phyloP scores from a whole-genome alignment of 2,329 filamentous ascomycete genomes.

The Lecanoromycetidae sp. region DNA sequence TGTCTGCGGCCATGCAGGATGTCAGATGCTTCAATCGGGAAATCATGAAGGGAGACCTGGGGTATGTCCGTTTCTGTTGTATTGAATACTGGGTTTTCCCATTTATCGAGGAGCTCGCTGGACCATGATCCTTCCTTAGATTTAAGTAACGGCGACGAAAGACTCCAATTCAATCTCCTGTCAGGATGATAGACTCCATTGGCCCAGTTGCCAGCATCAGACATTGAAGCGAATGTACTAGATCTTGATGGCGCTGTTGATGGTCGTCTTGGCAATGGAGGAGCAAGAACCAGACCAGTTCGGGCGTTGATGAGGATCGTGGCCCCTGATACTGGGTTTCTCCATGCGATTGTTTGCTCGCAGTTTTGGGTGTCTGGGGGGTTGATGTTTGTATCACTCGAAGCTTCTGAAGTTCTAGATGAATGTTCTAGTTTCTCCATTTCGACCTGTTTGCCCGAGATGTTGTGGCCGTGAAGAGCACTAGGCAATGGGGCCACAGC shows the following conservation, averaged over 20 bases:
- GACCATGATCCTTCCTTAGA: slow-evolving; percentile 41
- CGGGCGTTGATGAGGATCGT: slow-evolving; percentile 25
- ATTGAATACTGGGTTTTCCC: slow-evolving; percentile 69
- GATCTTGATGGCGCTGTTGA: slow-evolving; percentile 10
- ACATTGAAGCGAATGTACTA: not conserved
- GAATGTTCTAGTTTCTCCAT: not conserved
- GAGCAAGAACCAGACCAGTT: slow-evolving; percentile 25
- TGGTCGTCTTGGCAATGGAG: slow-evolving; percentile 8
- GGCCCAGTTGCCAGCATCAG: not conserved
- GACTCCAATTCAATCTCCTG: slow-evolving; percentile 4
- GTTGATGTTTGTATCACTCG: not conserved
- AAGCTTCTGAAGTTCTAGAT: not conserved
- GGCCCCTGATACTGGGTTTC: slow-evolving; percentile 44
- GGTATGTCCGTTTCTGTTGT: slow-evolving; percentile 33
- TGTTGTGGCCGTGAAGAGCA: not conserved
- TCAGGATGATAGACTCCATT: not conserved
- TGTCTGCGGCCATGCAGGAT: slow-evolving; percentile 13
- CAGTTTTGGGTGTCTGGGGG: slow-evolving; percentile 1
- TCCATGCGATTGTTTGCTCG: slow-evolving; percentile 43
- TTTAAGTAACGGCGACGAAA: slow-evolving; percentile 3
- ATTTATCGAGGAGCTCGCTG: slow-evolving; percentile 46
- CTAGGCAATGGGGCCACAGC: slow-evolving; percentile 6
- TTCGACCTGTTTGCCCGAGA: not conserved
- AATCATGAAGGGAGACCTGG: slow-evolving; percentile 24
- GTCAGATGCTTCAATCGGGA: slow-evolving; percentile 15